Conservation (phyloP, 179 eudicot genomes). For the Corrigiola litoralis region DNA sequence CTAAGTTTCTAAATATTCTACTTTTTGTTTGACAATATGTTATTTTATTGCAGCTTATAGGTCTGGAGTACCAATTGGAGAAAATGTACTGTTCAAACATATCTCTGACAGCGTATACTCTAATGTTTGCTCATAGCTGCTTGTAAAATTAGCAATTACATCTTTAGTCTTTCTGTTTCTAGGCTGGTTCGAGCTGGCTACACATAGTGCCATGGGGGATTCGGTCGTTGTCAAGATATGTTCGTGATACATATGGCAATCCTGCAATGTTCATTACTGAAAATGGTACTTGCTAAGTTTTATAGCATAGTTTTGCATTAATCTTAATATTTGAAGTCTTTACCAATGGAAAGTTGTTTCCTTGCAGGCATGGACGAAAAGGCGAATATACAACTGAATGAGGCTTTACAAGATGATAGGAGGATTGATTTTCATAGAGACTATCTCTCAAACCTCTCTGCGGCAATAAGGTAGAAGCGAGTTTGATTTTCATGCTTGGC, state of each 20-base stretch:
- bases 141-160: neutral
- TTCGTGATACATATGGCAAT: constrained; percentile 65
- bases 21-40: neutral
- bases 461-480: constrained; percentile 64
- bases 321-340: neutral
- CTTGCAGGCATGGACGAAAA: constrained; percentile 83
- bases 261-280: constrained; percentile 75
- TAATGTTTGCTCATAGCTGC: neutral
- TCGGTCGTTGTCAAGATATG: constrained; percentile 49
- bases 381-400: constrained; percentile 38
- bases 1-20: neutral
- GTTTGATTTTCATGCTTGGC: neutral
- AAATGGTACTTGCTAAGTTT: constrained; percentile 50
- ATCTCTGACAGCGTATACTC: constrained; percentile 1
- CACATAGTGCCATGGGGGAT: constrained; percentile 97
- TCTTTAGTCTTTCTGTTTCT: neutral
- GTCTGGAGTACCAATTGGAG: constrained; percentile 79
- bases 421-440: constrained; percentile 79
- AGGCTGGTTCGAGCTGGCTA: constrained; percentile 93
- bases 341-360: neutral
- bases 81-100: constrained; percentile 42
- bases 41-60: constrained; percentile 49
- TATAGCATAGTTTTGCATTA: neutral
- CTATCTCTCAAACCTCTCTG: constrained; percentile 89
- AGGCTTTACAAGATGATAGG: constrained; percentile 74